A percentile compares a stretch with the other conserved stretches of the same genome.
These are phyloP conservation scores for Phytophthora capsici DNA, from an alignment of 352 stramenopile genomes.

Conservation along the genomic window DNA sequence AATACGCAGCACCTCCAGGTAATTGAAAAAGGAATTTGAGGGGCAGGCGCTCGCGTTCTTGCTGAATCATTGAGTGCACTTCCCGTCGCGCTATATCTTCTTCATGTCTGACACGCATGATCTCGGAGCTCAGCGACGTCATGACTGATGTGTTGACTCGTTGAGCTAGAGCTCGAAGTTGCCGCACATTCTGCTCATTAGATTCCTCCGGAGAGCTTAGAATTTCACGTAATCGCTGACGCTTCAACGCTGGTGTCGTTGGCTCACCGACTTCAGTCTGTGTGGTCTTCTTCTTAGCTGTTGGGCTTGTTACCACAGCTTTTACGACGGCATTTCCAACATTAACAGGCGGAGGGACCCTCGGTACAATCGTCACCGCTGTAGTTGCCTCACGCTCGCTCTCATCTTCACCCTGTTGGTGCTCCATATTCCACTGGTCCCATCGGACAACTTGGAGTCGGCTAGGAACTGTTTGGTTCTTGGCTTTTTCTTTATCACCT, in stretches of 20 bases:
- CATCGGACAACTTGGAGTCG: constrained; percentile 45
- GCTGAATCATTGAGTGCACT: constrained; percentile 62
- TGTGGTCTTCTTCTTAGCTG: not conserved
- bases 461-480: constrained; percentile 12
- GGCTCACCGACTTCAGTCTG: constrained; percentile 10
- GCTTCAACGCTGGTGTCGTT: constrained; percentile 61
- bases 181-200: constrained; percentile 45
- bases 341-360: not conserved
- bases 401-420: constrained; percentile 22
- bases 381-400: constrained; percentile 26
- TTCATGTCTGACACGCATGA: constrained; percentile 44
- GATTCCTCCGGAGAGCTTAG: constrained; percentile 64
- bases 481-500: not conserved
- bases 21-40: constrained; percentile 86
- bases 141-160: constrained; percentile 62
- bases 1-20: constrained; percentile 76
- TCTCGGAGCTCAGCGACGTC: constrained; percentile 48
- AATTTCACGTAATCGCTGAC: constrained; percentile 66
- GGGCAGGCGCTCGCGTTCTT: constrained; percentile 64
- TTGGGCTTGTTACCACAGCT: constrained; percentile 1
- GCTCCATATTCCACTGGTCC: constrained; percentile 47
- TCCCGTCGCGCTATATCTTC: constrained; percentile 47
- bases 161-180: constrained; percentile 49
- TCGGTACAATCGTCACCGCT: constrained; percentile 11
- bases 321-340: not conserved